Evolutionary conservation across 495 filamentous ascomycete genomes (phyloP).

Genomic region (Penicillium maclennaniae): DNA sequence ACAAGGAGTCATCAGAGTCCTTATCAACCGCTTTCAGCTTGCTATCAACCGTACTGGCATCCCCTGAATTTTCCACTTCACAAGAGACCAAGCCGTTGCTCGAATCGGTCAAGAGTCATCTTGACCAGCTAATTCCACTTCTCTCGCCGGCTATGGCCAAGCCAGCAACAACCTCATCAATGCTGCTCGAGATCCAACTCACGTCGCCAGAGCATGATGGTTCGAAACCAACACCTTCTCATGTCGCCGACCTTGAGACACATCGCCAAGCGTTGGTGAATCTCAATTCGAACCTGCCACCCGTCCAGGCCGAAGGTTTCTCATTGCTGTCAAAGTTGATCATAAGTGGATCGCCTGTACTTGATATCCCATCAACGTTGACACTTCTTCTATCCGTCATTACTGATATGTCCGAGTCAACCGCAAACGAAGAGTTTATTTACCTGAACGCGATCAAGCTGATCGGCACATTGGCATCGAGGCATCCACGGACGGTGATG

Average conservation of each 20-base stretch:
- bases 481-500: constrained; percentile 62
- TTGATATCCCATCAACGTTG: constrained; percentile 67
- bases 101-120: constrained; percentile 46
- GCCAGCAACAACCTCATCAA: constrained; percentile 50
- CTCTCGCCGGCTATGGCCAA: constrained; percentile 36
- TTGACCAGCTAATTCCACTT: constrained; percentile 41
- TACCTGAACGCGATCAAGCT: constrained; percentile 68
- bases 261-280: constrained; percentile 70
- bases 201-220: constrained; percentile 49
- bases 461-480: constrained; percentile 59
- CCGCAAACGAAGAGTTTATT: constrained; percentile 63
- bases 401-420: constrained; percentile 44
- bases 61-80: constrained; percentile 55
- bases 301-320: constrained; percentile 74
- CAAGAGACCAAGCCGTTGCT: constrained; percentile 43
- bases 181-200: constrained; percentile 55
- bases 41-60: constrained; percentile 62
- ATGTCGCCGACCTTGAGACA: constrained; percentile 62
- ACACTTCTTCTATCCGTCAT: constrained; percentile 64
- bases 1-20: constrained; percentile 49
- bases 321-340: constrained; percentile 65
- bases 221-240: constrained; percentile 32
- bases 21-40: constrained; percentile 60
- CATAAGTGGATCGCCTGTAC: constrained; percentile 54
- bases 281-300: constrained; percentile 70